These are phyloP conservation scores for Colletotrichum navitas DNA, from an alignment of 2,329 filamentous ascomycete species.

Conservation along the genomic window DNA sequence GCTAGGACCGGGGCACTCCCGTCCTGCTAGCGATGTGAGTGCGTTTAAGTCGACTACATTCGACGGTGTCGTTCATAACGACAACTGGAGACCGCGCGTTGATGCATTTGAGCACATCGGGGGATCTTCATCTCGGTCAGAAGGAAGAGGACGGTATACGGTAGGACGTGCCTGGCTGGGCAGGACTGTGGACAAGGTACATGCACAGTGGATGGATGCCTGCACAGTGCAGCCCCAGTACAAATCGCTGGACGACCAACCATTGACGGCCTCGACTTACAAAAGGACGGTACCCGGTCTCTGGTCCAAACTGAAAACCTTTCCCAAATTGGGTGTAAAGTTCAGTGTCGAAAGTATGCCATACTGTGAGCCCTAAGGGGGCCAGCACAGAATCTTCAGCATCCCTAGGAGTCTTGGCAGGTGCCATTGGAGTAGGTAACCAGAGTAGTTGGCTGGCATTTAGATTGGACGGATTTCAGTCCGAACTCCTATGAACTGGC, in stretches of 20 bases:
- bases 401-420: not conserved
- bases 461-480: not conserved
- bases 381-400: not conserved
- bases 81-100: too few species aligned
- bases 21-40: not conserved
- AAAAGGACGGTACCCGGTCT: not conserved
- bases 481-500: too few species aligned
- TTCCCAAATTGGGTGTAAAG: not conserved
- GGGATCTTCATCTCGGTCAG: not conserved
- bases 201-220: not conserved
- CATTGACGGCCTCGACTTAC: not conserved
- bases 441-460: not conserved
- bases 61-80: not conserved
- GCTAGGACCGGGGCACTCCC: not conserved
- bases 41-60: slow-evolving; percentile 3
- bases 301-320: not conserved
- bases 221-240: not conserved
- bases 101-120: too few species aligned
- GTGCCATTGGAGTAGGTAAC: not conserved
- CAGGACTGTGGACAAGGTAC: too few species aligned
- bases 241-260: not conserved
- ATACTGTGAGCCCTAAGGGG: too few species aligned
- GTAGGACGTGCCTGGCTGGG: too few species aligned
- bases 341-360: not conserved
- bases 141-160: not conserved